These are phyloP conservation scores for Mycena maculata DNA, from an alignment of 768 basidiomycete species.

Conservation along the genomic window DNA sequence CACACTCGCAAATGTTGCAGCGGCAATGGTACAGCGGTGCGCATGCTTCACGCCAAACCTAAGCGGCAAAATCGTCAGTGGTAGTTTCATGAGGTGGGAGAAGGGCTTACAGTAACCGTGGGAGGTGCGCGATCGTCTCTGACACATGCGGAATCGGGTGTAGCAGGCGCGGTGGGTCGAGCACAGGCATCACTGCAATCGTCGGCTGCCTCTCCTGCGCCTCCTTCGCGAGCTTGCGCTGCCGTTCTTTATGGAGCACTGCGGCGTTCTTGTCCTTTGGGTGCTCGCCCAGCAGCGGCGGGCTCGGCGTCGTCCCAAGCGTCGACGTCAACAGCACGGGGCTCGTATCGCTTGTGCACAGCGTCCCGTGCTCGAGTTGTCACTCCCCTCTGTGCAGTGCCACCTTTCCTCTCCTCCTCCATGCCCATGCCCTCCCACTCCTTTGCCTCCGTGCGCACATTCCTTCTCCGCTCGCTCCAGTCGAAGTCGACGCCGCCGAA, in stretches of 20 bases:
- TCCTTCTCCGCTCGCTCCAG: conserved; percentile 66
- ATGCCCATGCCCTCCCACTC: conserved; percentile 33
- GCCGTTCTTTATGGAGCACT: conserved; percentile 16
- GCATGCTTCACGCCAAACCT: conserved; percentile 14
- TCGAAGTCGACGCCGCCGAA: conserved; percentile 81
- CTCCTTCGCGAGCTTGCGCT: conserved; percentile 33
- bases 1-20: conserved; percentile 18
- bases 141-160: conserved; percentile 74
- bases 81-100: no score
- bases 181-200: conserved; percentile 66
- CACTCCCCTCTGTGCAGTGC: conserved; percentile 48
- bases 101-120: no score
- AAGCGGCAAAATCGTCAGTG: no score
- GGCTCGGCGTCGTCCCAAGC: conserved; percentile 80
- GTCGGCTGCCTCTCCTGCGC: conserved; percentile 34
- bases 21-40: conserved; percentile 25
- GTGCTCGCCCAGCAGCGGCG: conserved; percentile 60
- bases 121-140: no score
- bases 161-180: conserved; percentile 68
- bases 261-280: conserved; percentile 45
- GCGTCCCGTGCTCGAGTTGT: conserved; percentile 57
- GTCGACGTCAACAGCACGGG: conserved; percentile 81
- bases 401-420: conserved; percentile 35
- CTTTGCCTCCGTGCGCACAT: conserved; percentile 45
- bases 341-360: conserved; percentile 68